phyloP scores from a whole-genome alignment of 306 rosid species.

The Coriaria nepalensis region DNA sequence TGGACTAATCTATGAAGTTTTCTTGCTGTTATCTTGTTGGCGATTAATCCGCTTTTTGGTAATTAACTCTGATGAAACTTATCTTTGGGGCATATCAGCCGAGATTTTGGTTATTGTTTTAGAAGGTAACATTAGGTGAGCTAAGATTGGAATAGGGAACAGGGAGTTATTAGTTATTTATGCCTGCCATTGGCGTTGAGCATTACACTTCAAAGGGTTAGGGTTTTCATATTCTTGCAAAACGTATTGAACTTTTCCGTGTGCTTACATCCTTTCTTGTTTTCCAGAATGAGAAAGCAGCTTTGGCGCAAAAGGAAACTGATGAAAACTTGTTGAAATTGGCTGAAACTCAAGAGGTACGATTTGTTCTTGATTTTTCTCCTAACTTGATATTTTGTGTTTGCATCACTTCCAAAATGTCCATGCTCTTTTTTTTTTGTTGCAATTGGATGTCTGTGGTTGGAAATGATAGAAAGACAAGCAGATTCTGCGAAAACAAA shows the following conservation, averaged over 20 bases:
- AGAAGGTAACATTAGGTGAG: no score
- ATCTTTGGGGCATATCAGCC: no score
- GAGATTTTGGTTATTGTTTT: no score
- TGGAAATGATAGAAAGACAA: constrained; percentile 43
- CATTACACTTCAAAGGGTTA: no score
- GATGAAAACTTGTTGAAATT: constrained; percentile 42
- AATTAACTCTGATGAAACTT: no score
- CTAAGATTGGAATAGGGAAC: no score
- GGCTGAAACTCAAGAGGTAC: constrained; percentile 58
- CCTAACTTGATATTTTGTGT: background rate
- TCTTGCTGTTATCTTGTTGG: background rate
- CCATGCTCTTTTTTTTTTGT: background rate
- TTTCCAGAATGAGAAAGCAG: constrained; percentile 52
- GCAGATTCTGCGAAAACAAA: constrained; percentile 34
- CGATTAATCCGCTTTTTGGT: background rate
- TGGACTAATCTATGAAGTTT: background rate
- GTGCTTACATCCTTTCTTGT: background rate
- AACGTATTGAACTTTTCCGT: background rate
- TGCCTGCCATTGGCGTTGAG: no score
- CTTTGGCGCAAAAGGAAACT: constrained; percentile 48
- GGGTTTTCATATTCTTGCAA: background rate
- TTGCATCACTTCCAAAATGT: background rate
- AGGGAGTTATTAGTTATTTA: no score
- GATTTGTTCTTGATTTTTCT: constrained; percentile 4
- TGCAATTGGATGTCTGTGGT: background rate